Percentiles rank a stretch among this genome's conserved stretches.
Evolutionary conservation across 805 yeast genomes (phyloP).

Genomic region (Ogataea nakhonphanomensis): DNA sequence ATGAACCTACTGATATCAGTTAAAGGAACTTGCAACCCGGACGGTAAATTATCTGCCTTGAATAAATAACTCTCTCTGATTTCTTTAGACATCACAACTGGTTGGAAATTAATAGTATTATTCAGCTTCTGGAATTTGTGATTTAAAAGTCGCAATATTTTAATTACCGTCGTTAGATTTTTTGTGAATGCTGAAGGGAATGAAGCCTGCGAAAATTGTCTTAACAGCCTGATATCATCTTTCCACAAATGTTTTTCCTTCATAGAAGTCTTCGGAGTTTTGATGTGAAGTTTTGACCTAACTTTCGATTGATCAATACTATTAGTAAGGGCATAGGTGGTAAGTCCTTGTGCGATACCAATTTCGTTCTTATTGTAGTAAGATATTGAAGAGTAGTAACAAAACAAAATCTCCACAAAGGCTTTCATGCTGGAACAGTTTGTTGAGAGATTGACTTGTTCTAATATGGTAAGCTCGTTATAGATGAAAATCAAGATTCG

Average conservation of each 20-base stretch:
- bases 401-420: constrained; percentile 21
- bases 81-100: constrained; percentile 13
- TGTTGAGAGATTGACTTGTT: constrained; percentile 1
- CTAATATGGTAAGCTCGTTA: constrained; percentile 19
- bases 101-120: constrained; percentile 21
- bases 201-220: constrained; percentile 10
- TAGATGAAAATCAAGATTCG: constrained; percentile 24
- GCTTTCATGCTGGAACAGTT: not conserved
- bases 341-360: constrained; percentile 27
- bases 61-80: constrained; percentile 19
- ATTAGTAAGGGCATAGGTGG: constrained; percentile 23
- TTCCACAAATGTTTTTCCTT: constrained; percentile 22
- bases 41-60: constrained; percentile 22
- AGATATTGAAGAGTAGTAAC: constrained; percentile 27
- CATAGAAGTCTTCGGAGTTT: constrained; percentile 10
- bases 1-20: constrained; percentile 13
- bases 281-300: constrained; percentile 23
- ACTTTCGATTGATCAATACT: constrained; percentile 27
- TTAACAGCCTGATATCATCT: constrained; percentile 17
- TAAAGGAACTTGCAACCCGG: constrained; percentile 27
- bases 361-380: constrained; percentile 23
- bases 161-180: constrained; percentile 14
- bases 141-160: constrained; percentile 20
- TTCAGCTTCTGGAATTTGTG: constrained; percentile 25
- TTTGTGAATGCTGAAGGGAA: constrained; percentile 21